phyloP scores from a whole-genome alignment of 371 early-diverging fungal genomes.

The Mucor indicus region DNA sequence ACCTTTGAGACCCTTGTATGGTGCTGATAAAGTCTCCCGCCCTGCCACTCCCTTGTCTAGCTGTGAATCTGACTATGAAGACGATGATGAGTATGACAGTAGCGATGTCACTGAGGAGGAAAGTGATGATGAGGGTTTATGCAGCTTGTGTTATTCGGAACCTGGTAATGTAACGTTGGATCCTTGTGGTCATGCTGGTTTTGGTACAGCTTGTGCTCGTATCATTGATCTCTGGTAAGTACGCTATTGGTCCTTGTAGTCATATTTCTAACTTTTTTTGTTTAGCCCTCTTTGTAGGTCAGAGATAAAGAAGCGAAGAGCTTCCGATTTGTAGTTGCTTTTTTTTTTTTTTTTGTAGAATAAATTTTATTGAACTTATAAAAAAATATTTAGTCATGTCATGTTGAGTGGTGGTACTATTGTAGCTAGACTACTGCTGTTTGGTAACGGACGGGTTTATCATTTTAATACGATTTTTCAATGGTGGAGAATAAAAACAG shows the following conservation, averaged over 20 bases:
- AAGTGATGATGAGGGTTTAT: conserved; percentile 14
- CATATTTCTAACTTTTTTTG: conserved; percentile 9
- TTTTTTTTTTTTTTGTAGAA: too few species aligned
- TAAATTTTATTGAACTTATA: too few species aligned
- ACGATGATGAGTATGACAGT: background rate
- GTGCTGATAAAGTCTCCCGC: conserved; percentile 4
- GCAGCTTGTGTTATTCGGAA: conserved; percentile 42
- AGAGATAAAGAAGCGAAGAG: conserved; percentile 7
- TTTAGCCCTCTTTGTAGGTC: conserved; percentile 27
- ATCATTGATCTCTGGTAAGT: conserved; percentile 36
- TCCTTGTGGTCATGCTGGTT: conserved; percentile 45
- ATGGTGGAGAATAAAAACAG: too few species aligned
- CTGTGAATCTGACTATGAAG: conserved; percentile 5
- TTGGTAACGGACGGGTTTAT: too few species aligned
- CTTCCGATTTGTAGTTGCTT: too few species aligned
- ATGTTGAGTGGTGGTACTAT: too few species aligned
- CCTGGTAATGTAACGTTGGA: conserved; percentile 35
- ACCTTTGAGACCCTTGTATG: conserved; percentile 9
- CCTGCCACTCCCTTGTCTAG: background rate
- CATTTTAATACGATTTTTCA: too few species aligned
- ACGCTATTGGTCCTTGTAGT: background rate
- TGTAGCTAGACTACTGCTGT: too few species aligned
- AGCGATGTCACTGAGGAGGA: background rate
- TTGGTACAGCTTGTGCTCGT: conserved; percentile 38
- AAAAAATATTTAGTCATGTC: too few species aligned